Base-by-base conservation (phyloP, 225 moss, liverwort and hornwort species). In the Polytrichum formosum region DNA sequence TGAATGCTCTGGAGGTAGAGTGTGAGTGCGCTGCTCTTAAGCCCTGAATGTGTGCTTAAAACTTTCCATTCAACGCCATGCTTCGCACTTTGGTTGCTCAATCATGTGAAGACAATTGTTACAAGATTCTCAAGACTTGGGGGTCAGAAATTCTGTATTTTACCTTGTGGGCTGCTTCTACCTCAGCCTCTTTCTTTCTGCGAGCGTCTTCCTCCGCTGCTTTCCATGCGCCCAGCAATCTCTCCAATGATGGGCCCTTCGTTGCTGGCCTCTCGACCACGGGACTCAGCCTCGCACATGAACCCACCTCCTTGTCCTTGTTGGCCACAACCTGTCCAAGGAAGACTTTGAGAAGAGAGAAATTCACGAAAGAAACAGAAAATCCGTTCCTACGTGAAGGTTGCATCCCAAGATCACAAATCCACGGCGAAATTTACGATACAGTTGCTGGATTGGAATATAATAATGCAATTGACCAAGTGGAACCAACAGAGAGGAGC, bases 221-320 rank as follows among this genome's bases (percentile, higher is more conserved):
- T 66, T 80, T 84, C 88, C 88, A 88, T 8, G 68, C 68, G 65
- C 75, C 77, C 73, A 88, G 67, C 22, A 88, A 23, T 64, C 76
- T 88, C 9, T 87, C 87, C 74, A 87, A 80, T 29, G 87, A 80
- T 2, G 87, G 87, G 16, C 80, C 83, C 62, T 78, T 87, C 67
- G 61, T 83, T 6, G 66, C 6, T 18, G 67, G 7, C 60, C 75
- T 78, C 53, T 83, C 63, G 5, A 31, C 70, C 35, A 66, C 68
- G 35, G 59, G 25, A 56, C 7, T 68, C 68, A 29, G 53, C 26
- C 53, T 64, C 8, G 17, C 29, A 3, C 13, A n/a, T 17, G 9
- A 16, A 13, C 46, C 16, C 46, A 54, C 28, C 56, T 26, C 28
- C 26, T 59, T 76, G 23, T 66, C 64, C 53, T 55, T 25, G 0